Percentiles rank a stretch among this genome's conserved stretches.
phyloP scores from a whole-genome alignment of 371 early-diverging fungal genomes.

The Encephalitozoon cuniculi region DNA sequence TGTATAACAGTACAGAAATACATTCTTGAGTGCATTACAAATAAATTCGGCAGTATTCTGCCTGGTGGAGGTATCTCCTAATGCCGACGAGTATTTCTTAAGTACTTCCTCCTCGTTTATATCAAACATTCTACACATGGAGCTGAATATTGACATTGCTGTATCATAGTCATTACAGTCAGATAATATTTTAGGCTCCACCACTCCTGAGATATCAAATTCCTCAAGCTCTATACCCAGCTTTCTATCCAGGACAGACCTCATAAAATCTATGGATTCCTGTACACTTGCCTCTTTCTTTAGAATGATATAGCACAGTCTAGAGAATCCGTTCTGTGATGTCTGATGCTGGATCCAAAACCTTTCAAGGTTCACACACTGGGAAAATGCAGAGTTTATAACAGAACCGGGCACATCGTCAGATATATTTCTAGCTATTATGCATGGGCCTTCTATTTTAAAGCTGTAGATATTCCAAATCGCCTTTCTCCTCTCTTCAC shows the following conservation, averaged over 20 bases:
- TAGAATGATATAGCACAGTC: background rate
- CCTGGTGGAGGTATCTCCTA: background rate
- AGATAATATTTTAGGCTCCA: background rate
- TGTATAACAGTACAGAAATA: constrained; percentile 20
- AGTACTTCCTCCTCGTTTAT: background rate
- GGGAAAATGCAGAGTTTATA: background rate
- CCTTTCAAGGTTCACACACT: background rate
- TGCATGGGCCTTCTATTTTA: background rate
- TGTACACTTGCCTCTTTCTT: background rate
- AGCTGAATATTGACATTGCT: background rate
- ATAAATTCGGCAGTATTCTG: background rate
- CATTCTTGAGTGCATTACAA: background rate
- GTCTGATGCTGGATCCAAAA: background rate
- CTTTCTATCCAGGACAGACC: background rate
- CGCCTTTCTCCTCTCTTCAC: background rate
- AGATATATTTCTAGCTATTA: background rate
- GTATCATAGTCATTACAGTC: background rate
- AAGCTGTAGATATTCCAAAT: background rate
- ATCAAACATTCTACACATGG: background rate
- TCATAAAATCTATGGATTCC: background rate
- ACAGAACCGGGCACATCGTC: background rate
- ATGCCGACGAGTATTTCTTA: background rate
- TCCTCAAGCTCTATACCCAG: background rate
- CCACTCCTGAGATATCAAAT: background rate
- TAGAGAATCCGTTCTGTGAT: background rate